Conservation (phyloP, 139 green algal genomes). For the Gonium pectorale region DNA sequence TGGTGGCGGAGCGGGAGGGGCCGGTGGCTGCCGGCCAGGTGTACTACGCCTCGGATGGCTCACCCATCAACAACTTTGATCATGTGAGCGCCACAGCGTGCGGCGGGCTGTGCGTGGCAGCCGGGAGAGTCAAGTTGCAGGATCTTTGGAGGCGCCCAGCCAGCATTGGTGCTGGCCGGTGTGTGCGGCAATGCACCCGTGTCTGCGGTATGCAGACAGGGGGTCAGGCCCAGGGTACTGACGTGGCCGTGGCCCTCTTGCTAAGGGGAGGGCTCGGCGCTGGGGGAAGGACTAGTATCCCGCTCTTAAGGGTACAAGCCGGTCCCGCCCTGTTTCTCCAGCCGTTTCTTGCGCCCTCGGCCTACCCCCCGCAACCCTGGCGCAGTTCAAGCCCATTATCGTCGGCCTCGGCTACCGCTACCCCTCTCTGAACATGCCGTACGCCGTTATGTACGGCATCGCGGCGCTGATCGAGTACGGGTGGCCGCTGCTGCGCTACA, state of each 20-base stretch:
- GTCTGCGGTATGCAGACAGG: no score
- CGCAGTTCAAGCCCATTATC: conserved; percentile 48
- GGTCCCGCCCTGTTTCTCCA: background rate
- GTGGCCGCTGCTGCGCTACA: background rate
- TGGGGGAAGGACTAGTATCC: no score
- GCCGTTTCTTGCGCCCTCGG: background rate
- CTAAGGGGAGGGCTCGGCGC: no score
- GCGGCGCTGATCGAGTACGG: background rate
- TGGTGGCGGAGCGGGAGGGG: no score
- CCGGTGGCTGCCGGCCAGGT: conserved; percentile 43
- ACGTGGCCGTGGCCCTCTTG: no score
- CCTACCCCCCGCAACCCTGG: background rate
- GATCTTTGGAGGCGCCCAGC: no score
- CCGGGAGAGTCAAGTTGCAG: no score
- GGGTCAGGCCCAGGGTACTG: no score
- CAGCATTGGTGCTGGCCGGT: no score
- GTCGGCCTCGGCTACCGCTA: conserved; percentile 44
- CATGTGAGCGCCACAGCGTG: conserved; percentile 24
- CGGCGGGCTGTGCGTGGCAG: no score
- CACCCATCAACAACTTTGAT: conserved; percentile 53
- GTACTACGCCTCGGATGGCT: conserved; percentile 46
- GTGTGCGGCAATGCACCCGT: no score
- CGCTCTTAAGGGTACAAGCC: no score
- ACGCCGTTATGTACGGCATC: conserved; percentile 12
- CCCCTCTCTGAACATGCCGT: conserved; percentile 35